Base-by-base conservation (phyloP, 805 yeast genomes). In the Priceomyces medius region DNA sequence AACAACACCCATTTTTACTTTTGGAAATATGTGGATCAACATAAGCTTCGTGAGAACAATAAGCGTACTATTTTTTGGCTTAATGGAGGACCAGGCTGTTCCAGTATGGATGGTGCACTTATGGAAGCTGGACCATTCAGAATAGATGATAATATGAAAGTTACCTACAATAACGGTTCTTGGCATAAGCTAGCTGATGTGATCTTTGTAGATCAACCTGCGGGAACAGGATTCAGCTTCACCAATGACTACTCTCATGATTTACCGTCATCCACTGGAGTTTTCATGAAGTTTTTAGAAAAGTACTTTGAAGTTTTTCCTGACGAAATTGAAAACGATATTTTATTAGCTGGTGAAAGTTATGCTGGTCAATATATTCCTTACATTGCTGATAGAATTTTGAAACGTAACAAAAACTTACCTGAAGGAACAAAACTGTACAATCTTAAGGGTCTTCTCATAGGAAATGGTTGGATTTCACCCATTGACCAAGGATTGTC, bases 81-180 rank as follows among this genome's bases (percentile, higher is more conserved):
- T 17, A 93, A 93, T 60, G 99, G 99, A 29, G 99, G 99, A 0
- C 99, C 99, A 0, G 99, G 99, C 0, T 93, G 99, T 61, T 89
- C 97, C 2, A 89, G 97, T 0, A 81, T 91, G 93, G 99, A 93
- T 63, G 99, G 99, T 12, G 96, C 96, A 0, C 59, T 93, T 48
- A 79, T 90, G 79, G 99, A 93, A 61, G 66, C 82, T 3, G 99
- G 99, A 0, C 98, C 99, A 0, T 77, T 88, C 33, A 71, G 96
- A 40, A 74, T 88, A 14, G 64, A 68, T 49, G 50, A 58, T 0
- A 55, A 74, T 7, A 46, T 49, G 10, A 58, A 71, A 38, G 73
- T 88, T 7, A 61, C 58, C 10, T 61, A 69, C 40, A 88, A 88
- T 61, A 55, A 69, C 1, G 97, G 96, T 0, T 76, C 93, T 2